A percentile compares a stretch with the other conserved stretches of the same genome.
Conservation (phyloP, 805 yeast species). For the Yarrowia keelungensis region DNA sequence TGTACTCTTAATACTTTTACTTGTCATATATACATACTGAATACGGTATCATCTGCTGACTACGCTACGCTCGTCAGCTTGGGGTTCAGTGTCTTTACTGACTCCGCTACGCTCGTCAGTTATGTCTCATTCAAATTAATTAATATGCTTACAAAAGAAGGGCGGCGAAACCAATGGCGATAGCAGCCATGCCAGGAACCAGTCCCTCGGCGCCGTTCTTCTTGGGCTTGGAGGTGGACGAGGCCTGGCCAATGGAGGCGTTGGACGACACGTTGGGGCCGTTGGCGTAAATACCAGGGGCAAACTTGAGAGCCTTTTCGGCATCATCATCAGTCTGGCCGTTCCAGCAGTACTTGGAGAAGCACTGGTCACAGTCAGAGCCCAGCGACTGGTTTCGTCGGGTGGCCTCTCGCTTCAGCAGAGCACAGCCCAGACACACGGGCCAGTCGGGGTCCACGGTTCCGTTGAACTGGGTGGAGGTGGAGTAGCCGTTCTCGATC, state of each 20-base stretch:
- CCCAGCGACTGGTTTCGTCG: slow-evolving; percentile 57
- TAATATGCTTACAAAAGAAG: slow-evolving; percentile 21
- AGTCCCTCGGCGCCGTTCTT: slow-evolving; percentile 9
- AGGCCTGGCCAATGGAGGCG: slow-evolving; percentile 36
- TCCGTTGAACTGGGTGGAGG: slow-evolving; percentile 66
- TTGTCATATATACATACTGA: too few species aligned
- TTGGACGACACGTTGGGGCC: slow-evolving; percentile 28
- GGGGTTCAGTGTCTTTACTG: not conserved
- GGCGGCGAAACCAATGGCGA: slow-evolving; percentile 10
- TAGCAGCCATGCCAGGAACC: slow-evolving; percentile 12
- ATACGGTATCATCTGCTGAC: too few species aligned
- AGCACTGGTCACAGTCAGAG: slow-evolving; percentile 76
- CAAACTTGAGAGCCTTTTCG: slow-evolving; percentile 18
- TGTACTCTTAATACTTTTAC: too few species aligned
- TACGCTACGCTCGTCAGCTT: not conserved
- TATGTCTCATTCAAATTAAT: not conserved
- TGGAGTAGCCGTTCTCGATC: slow-evolving; percentile 77
- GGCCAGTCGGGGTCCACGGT: slow-evolving; percentile 74
- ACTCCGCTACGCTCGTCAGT: not conserved
- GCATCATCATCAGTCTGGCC: slow-evolving; percentile 51
- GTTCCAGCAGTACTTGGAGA: slow-evolving; percentile 77
- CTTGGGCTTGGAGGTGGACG: slow-evolving; percentile 30
- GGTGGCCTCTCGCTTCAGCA: slow-evolving; percentile 79
- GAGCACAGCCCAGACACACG: slow-evolving; percentile 82
- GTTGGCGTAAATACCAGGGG: slow-evolving; percentile 22